phyloP scores from a whole-genome alignment of 805 yeast species.

The Lipomyces lipofer region DNA sequence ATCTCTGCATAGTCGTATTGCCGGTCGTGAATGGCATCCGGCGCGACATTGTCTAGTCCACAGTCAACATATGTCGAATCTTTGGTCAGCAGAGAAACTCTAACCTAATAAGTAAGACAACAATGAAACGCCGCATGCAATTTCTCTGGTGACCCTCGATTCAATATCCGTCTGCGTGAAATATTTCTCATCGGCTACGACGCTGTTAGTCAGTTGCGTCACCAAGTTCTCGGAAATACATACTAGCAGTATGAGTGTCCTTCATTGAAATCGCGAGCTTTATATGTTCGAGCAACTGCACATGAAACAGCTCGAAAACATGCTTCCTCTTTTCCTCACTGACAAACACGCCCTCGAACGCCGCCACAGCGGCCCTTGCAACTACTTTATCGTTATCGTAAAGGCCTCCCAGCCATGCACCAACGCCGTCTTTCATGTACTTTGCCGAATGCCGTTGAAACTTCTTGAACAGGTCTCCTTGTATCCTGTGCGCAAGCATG shows the following conservation, averaged over 20 bases:
- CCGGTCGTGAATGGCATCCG: conserved; percentile 20
- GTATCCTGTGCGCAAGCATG: conserved; percentile 60
- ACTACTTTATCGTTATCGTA: conserved; percentile 71
- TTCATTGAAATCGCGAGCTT: conserved; percentile 46
- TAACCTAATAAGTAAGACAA: conserved; percentile 22
- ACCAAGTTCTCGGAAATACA: background rate
- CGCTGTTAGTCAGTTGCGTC: background rate
- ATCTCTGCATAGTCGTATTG: conserved; percentile 27
- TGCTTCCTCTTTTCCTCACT: conserved; percentile 54
- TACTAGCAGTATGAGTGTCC: conserved; percentile 18
- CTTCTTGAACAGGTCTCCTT: conserved; percentile 52
- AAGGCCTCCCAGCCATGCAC: conserved; percentile 69
- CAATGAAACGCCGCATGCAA: conserved; percentile 20
- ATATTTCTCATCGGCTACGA: conserved; percentile 26
- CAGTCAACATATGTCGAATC: background rate
- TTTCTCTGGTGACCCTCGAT: conserved; percentile 16
- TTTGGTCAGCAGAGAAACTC: background rate
- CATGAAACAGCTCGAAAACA: conserved; percentile 61
- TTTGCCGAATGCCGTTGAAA: conserved; percentile 61
- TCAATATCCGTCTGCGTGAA: conserved; percentile 21
- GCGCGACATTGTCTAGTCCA: conserved; percentile 6
- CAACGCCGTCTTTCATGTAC: conserved; percentile 69
- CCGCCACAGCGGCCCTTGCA: conserved; percentile 49
- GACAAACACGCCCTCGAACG: conserved; percentile 57
- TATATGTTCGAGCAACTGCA: conserved; percentile 57